A percentile compares a stretch with the other conserved stretches of the same genome.
phyloP scores from a whole-genome alignment of 176 grass and related monocot genomes.

The Juncus inflexus region DNA sequence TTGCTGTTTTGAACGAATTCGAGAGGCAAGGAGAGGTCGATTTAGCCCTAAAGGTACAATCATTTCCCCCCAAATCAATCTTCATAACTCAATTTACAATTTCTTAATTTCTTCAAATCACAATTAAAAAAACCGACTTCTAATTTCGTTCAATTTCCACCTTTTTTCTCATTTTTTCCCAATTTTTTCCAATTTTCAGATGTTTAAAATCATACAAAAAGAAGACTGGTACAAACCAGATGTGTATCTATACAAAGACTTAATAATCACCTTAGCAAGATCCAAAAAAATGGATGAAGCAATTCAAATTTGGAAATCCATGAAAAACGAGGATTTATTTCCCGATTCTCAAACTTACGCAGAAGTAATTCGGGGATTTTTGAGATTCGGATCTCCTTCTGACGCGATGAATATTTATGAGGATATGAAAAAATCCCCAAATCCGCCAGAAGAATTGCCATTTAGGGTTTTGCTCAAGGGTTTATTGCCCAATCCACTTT shows the following conservation, averaged over 20 bases:
- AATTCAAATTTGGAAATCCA: constrained; percentile 74
- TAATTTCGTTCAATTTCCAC: not conserved
- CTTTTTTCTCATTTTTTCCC: not conserved
- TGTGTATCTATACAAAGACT: constrained; percentile 86
- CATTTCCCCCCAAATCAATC: not conserved
- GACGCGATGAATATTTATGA: constrained; percentile 98
- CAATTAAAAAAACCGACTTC: not conserved
- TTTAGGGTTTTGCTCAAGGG: constrained; percentile 90
- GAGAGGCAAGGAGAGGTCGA: constrained; percentile 84
- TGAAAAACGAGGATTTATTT: constrained; percentile 74
- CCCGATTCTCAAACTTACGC: constrained; percentile 86
- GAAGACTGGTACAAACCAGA: constrained; percentile 97
- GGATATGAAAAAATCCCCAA: constrained; percentile 82
- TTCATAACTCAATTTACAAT: constrained; percentile 3
- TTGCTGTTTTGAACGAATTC: constrained; percentile 69
- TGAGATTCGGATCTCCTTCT: constrained; percentile 83
- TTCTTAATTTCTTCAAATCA: not conserved
- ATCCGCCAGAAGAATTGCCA: constrained; percentile 76
- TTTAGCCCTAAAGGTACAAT: constrained; percentile 65
- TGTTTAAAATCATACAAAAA: constrained; percentile 86
- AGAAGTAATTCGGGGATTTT: constrained; percentile 88
- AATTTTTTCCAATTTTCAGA: constrained; percentile 39
- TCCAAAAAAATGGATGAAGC: constrained; percentile 85
- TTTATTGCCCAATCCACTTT: constrained; percentile 72
- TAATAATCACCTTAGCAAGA: constrained; percentile 83